Conservation (phyloP, 176 grass and related monocot genomes). For the Panicum miliaceum region DNA sequence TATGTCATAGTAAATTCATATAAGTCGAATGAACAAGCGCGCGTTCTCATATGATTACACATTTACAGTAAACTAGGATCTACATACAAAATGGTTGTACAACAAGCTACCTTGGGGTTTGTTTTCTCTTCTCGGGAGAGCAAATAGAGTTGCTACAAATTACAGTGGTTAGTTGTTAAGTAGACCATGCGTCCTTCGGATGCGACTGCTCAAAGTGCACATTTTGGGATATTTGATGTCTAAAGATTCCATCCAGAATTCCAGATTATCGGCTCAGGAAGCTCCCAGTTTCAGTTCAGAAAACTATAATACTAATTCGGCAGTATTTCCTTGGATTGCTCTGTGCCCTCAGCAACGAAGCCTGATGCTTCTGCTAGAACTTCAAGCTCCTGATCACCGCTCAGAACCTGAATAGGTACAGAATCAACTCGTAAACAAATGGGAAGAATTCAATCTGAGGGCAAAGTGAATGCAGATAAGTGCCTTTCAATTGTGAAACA, state of each 20-base stretch:
- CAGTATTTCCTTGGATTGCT: constrained; percentile 14
- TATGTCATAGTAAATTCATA: background rate
- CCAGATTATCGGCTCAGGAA: background rate
- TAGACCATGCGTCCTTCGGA: background rate
- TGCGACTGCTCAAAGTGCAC: background rate
- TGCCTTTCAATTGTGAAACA: background rate
- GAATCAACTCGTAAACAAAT: constrained; percentile 13
- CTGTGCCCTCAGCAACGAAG: constrained; percentile 46
- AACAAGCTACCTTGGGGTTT: background rate
- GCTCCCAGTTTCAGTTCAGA: background rate
- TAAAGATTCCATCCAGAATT: background rate
- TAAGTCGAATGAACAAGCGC: background rate
- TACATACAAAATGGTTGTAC: constrained; percentile 43
- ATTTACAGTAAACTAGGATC: constrained; percentile 29
- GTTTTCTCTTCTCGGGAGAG: background rate
- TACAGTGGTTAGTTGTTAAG: constrained; percentile 33
- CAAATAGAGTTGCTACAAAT: background rate
- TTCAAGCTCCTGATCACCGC: constrained; percentile 76
- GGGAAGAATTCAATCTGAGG: background rate
- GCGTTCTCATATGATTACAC: background rate
- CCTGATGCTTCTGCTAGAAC: constrained; percentile 76
- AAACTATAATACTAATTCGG: background rate
- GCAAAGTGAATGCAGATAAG: background rate
- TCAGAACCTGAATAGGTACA: constrained; percentile 58
- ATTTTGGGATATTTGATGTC: background rate